Evolutionary conservation across 495 filamentous ascomycete species (phyloP).

Genomic region (Friedmanniomyces simplex): DNA sequence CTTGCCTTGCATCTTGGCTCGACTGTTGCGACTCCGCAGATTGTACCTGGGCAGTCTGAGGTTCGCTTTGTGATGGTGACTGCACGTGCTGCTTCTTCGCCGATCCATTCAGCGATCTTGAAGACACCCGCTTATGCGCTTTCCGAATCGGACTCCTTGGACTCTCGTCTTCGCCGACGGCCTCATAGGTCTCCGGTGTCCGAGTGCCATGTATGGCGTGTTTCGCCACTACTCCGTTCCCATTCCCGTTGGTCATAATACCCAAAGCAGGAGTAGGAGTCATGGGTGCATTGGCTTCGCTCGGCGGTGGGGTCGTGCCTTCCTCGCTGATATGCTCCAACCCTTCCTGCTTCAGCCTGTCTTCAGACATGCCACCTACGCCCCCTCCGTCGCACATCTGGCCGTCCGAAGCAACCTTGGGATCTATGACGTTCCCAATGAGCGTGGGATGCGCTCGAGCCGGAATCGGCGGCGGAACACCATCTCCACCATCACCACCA

Average conservation of each 20-base stretch:
- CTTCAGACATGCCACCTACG: not conserved
- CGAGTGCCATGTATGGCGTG: not conserved
- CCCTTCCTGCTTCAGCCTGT: not conserved
- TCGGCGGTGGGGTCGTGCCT: not conserved
- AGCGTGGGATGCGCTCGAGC: constrained; percentile 1
- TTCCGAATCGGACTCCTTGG: constrained; percentile 14
- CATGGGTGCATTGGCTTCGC: not conserved
- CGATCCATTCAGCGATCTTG: constrained; percentile 7
- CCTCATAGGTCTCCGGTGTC: constrained; percentile 12
- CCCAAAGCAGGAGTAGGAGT: not conserved
- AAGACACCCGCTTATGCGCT: constrained; percentile 11
- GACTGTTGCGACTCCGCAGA: not conserved
- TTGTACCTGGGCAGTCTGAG: not conserved
- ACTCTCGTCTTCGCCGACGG: constrained; percentile 15
- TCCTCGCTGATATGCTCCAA: constrained; percentile 1
- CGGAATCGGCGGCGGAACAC: not conserved
- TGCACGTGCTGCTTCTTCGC: not conserved
- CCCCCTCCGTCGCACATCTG: not conserved
- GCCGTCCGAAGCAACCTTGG: constrained; percentile 2
- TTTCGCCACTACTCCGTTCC: not conserved
- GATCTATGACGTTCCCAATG: constrained; percentile 2
- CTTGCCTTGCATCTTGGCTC: not conserved
- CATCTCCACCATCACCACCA: not conserved
- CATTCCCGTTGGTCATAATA: not conserved
- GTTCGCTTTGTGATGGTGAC: not conserved